phyloP scores from a whole-genome alignment of 257 asterid genomes.

The Echites panduratus region DNA sequence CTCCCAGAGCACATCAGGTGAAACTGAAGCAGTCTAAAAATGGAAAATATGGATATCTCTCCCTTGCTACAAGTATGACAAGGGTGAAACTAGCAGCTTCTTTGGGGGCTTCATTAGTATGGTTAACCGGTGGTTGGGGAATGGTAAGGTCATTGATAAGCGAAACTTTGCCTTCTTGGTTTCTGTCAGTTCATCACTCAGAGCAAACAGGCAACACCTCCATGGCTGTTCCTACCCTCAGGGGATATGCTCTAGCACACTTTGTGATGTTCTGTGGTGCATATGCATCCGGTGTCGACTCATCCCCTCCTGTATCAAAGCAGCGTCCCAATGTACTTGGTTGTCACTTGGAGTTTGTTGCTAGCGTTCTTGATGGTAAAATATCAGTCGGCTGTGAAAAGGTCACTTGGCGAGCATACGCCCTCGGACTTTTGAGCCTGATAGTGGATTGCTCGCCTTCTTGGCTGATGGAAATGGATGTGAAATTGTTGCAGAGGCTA shows the following conservation, averaged over 20 bases:
- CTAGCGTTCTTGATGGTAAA: constrained; percentile 65
- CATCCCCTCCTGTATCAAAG: constrained; percentile 56
- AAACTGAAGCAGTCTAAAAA: constrained; percentile 37
- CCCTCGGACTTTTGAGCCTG: constrained; percentile 66
- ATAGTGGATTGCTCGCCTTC: constrained; percentile 62
- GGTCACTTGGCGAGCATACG: constrained; percentile 91
- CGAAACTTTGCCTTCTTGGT: constrained; percentile 95
- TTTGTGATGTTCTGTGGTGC: constrained; percentile 64
- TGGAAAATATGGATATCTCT: constrained; percentile 42
- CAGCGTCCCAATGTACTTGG: constrained; percentile 61
- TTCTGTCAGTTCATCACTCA: constrained; percentile 52
- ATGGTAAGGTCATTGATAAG: constrained; percentile 70
- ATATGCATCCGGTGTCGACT: constrained; percentile 71
- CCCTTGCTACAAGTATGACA: constrained; percentile 65
- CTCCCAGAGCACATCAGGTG: constrained; percentile 21
- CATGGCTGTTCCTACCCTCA: constrained; percentile 51
- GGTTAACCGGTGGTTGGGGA: constrained; percentile 78
- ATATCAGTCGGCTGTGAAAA: constrained; percentile 76
- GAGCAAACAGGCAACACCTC: constrained; percentile 31
- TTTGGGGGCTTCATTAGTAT: constrained; percentile 71
- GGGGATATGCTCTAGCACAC: constrained; percentile 81
- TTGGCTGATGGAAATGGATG: constrained; percentile 66
- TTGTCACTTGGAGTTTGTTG: constrained; percentile 73
- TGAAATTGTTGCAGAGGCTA: constrained; percentile 53
- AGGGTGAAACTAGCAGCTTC: constrained; percentile 86